phyloP scores from a whole-genome alignment of 73 alveolate species.

The Paramecium pentaurelia region DNA sequence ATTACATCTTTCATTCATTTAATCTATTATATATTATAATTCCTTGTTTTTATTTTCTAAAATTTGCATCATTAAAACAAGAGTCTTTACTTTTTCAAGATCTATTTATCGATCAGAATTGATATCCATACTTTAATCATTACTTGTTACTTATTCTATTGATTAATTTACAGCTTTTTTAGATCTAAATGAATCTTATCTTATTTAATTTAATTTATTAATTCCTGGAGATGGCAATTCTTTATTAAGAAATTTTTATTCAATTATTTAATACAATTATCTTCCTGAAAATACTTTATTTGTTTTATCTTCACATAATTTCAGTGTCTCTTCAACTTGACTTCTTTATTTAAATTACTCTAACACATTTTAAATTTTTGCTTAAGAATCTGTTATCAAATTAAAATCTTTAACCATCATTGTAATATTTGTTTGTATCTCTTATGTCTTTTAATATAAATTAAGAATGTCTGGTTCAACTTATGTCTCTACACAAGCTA shows the following conservation, averaged over 20 bases:
- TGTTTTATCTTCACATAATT: neutral
- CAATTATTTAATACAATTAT: neutral
- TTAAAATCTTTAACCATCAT: neutral
- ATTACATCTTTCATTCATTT: constrained; percentile 2
- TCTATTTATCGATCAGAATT: neutral
- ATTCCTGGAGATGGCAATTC: neutral
- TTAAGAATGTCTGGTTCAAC: neutral
- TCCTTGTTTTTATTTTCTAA: neutral
- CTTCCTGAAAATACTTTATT: neutral
- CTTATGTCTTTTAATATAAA: neutral
- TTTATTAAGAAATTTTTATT: neutral
- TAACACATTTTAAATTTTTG: neutral
- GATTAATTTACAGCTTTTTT: neutral
- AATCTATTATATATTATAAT: neutral
- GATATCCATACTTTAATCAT: neutral
- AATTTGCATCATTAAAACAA: neutral
- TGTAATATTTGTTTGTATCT: neutral
- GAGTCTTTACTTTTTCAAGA: constrained; percentile 7
- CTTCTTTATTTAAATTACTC: neutral
- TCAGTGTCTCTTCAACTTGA: neutral
- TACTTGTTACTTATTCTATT: neutral
- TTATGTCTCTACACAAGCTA: neutral
- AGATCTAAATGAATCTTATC: neutral
- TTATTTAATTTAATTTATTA: neutral
- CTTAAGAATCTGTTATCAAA: neutral